Evolutionary conservation across 345 rosid species (phyloP).

Genomic region (Brassica cretica): DNA sequence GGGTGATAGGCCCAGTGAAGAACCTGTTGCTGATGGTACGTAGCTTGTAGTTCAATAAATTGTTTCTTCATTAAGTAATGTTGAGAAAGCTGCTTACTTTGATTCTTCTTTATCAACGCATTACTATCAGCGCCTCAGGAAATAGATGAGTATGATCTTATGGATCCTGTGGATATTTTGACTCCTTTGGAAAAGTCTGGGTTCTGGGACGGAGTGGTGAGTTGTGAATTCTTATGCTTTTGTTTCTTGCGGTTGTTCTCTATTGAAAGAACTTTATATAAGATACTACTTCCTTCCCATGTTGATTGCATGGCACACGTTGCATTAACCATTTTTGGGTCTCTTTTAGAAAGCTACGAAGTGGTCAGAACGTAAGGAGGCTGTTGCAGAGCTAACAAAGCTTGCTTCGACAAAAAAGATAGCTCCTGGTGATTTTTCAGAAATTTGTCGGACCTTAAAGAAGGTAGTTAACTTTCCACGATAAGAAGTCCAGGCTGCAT

Average conservation of each 20-base stretch:
- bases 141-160: conserved; percentile 94
- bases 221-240: conserved; percentile 40
- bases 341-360: conserved; percentile 87
- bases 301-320: conserved; percentile 2
- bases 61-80: conserved; percentile 11
- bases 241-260: conserved; percentile 9
- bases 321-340: conserved; percentile 12
- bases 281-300: conserved; percentile 7
- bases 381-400: conserved; percentile 88
- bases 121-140: conserved; percentile 69
- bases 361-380: conserved; percentile 98
- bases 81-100: conserved; percentile 18
- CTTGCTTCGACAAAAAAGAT: conserved; percentile 93
- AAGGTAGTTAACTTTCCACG: conserved; percentile 56
- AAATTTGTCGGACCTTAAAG: conserved; percentile 87
- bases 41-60: conserved; percentile 14
- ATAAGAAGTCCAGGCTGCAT: conserved; percentile 26
- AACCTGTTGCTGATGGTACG: conserved; percentile 68
- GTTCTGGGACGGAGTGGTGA: conserved; percentile 99
- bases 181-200: conserved; percentile 94
- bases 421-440: conserved; percentile 91
- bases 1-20: conserved; percentile 68
- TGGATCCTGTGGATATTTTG: conserved; percentile 96
- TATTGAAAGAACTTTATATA: conserved; percentile 12
- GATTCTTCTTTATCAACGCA: conserved; percentile 16